A percentile compares a stretch with the other conserved stretches of the same genome.
phyloP scores from a whole-genome alignment of 2,329 filamentous ascomycete genomes.

The Podosphaera xanthii region DNA sequence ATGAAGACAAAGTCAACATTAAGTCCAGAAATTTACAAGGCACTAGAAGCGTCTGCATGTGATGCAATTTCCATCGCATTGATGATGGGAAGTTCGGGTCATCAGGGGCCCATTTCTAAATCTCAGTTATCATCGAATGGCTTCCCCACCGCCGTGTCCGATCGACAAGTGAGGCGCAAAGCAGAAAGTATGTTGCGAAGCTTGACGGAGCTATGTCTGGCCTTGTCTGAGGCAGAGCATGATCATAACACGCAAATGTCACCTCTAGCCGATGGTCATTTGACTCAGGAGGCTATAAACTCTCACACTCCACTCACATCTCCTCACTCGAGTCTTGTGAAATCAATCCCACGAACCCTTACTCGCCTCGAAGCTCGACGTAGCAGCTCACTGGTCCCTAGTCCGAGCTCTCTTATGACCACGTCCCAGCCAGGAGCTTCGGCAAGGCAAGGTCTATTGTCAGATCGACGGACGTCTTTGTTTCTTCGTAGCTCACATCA shows the following conservation, averaged over 20 bases:
- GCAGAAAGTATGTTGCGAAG: slow-evolving; percentile 83
- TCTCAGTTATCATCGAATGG: slow-evolving; percentile 22
- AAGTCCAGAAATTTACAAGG: slow-evolving; percentile 47
- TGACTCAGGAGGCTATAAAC: slow-evolving; percentile 7
- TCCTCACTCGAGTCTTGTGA: slow-evolving; percentile 9
- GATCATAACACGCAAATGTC: slow-evolving; percentile 5
- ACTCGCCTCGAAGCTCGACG: slow-evolving; percentile 16
- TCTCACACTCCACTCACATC: slow-evolving; percentile 6
- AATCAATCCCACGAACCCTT: slow-evolving; percentile 14
- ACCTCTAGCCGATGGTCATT: slow-evolving; percentile 6
- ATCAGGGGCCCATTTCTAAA: slow-evolving; percentile 44
- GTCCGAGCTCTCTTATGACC: slow-evolving; percentile 12
- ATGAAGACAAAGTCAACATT: slow-evolving; percentile 52
- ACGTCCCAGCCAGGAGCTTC: slow-evolving; percentile 15
- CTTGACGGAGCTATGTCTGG: slow-evolving; percentile 76
- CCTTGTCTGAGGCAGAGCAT: slow-evolving; percentile 39
- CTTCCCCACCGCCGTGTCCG: slow-evolving; percentile 26
- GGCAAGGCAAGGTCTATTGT: slow-evolving; percentile 27
- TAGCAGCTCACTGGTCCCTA: slow-evolving; percentile 15
- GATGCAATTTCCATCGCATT: slow-evolving; percentile 63
- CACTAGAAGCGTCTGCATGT: slow-evolving; percentile 57
- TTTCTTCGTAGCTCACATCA: slow-evolving; percentile 19
- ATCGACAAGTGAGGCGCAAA: slow-evolving; percentile 72
- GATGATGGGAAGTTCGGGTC: slow-evolving; percentile 51
- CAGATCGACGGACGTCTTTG: slow-evolving; percentile 28